Conservation (phyloP, 192 early-diverging fungal species). For the Gaertneriomyces semiglobifer region DNA sequence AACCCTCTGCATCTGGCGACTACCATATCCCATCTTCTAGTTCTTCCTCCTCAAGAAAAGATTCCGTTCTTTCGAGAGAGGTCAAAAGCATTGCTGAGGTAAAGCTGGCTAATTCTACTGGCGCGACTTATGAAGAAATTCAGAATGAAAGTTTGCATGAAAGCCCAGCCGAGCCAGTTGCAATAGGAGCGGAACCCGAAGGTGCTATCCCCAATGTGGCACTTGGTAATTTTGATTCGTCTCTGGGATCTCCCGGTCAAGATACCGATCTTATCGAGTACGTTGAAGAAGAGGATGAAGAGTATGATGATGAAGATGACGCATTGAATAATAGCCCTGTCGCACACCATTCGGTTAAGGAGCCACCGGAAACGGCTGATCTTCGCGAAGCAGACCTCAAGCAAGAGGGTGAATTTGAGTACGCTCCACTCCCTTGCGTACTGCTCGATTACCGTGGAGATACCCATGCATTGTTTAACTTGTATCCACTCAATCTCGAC, state of each 20-base stretch:
- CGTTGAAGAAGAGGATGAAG: slow-evolving; percentile 24
- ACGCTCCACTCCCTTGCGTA: slow-evolving; percentile 21
- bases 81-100: too few relatives aligned
- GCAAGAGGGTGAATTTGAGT: slow-evolving; percentile 3
- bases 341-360: background rate
- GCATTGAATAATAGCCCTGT: background rate
- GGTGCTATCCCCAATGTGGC: background rate
- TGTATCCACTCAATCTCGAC: slow-evolving; percentile 15
- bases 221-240: background rate
- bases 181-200: too few relatives aligned
- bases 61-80: too few relatives aligned
- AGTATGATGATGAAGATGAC: background rate
- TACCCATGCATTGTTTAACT: slow-evolving; percentile 18
- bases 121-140: too few relatives aligned
- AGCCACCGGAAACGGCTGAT: background rate
- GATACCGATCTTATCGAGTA: slow-evolving; percentile 21
- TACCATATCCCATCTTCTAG: too few relatives aligned
- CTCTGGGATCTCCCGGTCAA: background rate
- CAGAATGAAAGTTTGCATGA: too few relatives aligned
- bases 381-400: background rate
- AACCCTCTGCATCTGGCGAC: too few relatives aligned
- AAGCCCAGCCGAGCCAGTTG: too few relatives aligned
- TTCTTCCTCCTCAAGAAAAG: too few relatives aligned
- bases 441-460: slow-evolving; percentile 10
- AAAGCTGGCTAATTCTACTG: too few relatives aligned